These are phyloP conservation scores for Venturia nashicola DNA, from an alignment of 2,329 filamentous ascomycete genomes.

Conservation along the genomic window DNA sequence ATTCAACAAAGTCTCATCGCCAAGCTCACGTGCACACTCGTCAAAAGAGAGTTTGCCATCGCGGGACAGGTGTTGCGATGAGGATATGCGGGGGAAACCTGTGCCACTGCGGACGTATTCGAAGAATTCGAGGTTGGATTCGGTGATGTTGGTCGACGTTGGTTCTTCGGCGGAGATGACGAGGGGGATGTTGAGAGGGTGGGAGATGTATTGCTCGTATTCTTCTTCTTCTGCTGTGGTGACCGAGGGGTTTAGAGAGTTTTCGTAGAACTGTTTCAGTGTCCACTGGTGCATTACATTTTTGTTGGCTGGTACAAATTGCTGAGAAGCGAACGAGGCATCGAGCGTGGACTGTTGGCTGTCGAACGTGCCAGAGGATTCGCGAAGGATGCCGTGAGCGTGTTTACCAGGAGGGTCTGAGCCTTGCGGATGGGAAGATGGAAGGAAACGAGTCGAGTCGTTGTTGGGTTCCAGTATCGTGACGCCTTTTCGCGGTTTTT, in stretches of 20 bases:
- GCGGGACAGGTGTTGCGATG: background rate
- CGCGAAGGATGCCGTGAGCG: constrained; percentile 26
- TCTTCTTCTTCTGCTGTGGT: constrained; percentile 66
- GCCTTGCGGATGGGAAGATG: constrained; percentile 14
- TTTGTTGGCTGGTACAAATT: constrained; percentile 55
- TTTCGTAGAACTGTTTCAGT: constrained; percentile 71
- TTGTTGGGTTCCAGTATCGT: constrained; percentile 52
- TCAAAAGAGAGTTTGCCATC: background rate
- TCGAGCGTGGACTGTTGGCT: constrained; percentile 4
- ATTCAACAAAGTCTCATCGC: constrained; percentile 11
- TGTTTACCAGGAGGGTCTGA: constrained; percentile 25
- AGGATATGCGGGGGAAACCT: background rate
- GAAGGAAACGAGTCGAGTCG: constrained; percentile 25
- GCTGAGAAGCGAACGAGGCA: constrained; percentile 1
- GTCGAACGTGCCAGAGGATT: constrained; percentile 12
- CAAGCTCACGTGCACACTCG: constrained; percentile 7
- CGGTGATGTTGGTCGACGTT: constrained; percentile 25
- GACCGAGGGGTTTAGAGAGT: constrained; percentile 77
- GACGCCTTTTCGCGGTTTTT: constrained; percentile 56
- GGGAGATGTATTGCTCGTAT: constrained; percentile 77
- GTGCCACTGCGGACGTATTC: constrained; percentile 56
- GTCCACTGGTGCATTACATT: constrained; percentile 77
- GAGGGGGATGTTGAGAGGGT: constrained; percentile 79
- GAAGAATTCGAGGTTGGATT: constrained; percentile 53
- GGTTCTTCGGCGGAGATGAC: constrained; percentile 60